These are phyloP conservation scores for Cairneyella variabilis DNA, from an alignment of 495 filamentous ascomycete species.

Conservation along the genomic window DNA sequence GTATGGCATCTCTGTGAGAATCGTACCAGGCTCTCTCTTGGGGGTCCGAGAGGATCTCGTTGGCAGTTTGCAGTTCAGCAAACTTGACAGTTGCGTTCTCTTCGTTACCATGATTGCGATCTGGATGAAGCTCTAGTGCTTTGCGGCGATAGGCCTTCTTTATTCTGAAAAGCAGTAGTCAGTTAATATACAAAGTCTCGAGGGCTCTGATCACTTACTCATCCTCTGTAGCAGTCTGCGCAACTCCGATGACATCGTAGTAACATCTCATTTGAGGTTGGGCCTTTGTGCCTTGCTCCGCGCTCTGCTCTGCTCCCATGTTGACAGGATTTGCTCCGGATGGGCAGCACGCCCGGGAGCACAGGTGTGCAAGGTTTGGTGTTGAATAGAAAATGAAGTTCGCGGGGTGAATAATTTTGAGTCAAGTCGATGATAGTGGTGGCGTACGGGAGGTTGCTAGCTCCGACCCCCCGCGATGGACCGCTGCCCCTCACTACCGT, in stretches of 20 bases:
- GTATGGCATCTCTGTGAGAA: conserved; percentile 80
- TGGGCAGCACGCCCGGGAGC: too few species aligned
- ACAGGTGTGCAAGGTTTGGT: too few species aligned
- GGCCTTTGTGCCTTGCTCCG: conserved; percentile 29
- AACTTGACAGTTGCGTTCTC: conserved; percentile 81
- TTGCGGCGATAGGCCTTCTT: conserved; percentile 90
- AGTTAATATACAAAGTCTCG: background rate
- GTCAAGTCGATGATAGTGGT: too few species aligned
- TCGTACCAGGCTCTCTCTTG: conserved; percentile 99
- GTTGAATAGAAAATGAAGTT: too few species aligned
- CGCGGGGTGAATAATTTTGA: too few species aligned
- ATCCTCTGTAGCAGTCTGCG: conserved; percentile 69
- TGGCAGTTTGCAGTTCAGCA: conserved; percentile 86
- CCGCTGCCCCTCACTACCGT: too few species aligned
- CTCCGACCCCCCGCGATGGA: too few species aligned
- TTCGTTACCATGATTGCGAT: conserved; percentile 85
- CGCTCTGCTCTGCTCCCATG: conserved; percentile 85
- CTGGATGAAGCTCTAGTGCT: conserved; percentile 90
- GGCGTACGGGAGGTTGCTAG: too few species aligned
- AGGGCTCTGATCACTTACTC: conserved; percentile 55
- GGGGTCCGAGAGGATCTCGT: conserved; percentile 90
- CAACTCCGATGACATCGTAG: conserved; percentile 81
- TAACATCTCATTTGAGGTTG: conserved; percentile 69
- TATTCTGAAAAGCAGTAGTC: conserved; percentile 52
- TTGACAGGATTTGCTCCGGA: too few species aligned